These are phyloP conservation scores for Viola odorata DNA, from an alignment of 345 rosid genomes.

Conservation along the genomic window DNA sequence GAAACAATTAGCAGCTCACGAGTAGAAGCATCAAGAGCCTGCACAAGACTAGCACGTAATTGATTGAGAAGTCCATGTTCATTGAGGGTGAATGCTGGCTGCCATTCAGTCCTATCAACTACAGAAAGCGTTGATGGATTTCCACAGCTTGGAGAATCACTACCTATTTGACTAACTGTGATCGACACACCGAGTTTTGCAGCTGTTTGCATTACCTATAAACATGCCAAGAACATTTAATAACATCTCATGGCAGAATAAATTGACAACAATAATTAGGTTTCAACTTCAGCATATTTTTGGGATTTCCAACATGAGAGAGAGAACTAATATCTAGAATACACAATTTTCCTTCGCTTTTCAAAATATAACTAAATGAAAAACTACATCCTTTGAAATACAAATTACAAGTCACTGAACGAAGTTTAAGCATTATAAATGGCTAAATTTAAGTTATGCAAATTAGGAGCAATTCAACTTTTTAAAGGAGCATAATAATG, in stretches of 20 bases:
- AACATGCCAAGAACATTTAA: constrained; percentile 14
- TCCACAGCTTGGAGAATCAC: constrained; percentile 41
- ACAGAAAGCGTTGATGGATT: constrained; percentile 43
- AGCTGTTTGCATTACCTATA: constrained; percentile 80
- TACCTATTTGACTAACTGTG: constrained; percentile 73
- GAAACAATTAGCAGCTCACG: constrained; percentile 38
- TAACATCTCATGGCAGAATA: neutral
- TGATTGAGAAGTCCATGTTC: constrained; percentile 87
- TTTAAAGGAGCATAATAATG: no score
- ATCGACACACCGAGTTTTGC: constrained; percentile 64
- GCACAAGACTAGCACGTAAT: constrained; percentile 68
- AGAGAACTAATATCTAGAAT: no score
- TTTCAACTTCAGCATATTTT: constrained; percentile 2
- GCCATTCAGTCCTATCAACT: constrained; percentile 72
- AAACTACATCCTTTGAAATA: no score
- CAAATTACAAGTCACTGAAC: neutral
- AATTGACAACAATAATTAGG: neutral
- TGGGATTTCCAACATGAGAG: neutral
- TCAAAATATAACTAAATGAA: no score
- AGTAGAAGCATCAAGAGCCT: constrained; percentile 55
- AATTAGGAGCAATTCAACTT: neutral
- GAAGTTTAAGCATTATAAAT: neutral
- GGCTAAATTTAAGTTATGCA: neutral
- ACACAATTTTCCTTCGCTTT: no score
- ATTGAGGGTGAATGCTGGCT: constrained; percentile 61